phyloP scores from a whole-genome alignment of 2,329 filamentous ascomycete species.

The Xylaria digitata region DNA sequence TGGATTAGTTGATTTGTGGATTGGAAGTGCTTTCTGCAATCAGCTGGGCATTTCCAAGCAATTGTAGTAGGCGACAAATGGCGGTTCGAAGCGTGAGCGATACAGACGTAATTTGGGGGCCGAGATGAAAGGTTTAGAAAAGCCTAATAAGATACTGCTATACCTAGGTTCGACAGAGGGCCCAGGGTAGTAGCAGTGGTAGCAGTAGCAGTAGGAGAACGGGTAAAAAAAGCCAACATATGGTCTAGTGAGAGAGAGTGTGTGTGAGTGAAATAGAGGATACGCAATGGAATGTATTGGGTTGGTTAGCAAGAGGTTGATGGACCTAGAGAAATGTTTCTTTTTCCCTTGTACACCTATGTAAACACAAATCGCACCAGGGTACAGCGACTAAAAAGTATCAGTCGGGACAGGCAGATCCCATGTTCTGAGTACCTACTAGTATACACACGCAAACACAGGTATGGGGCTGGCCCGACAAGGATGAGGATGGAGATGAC shows the following conservation, averaged over 20 bases:
- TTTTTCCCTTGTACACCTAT: constrained; percentile 23
- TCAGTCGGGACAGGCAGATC: constrained; percentile 20
- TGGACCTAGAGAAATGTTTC: constrained; percentile 24
- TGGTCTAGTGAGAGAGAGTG: constrained; percentile 3
- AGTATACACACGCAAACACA: neutral
- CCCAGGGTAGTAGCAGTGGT: neutral
- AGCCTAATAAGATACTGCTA: constrained; percentile 16
- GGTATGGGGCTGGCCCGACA: constrained; percentile 26
- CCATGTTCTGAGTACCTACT: constrained; percentile 28
- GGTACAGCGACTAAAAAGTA: constrained; percentile 23
- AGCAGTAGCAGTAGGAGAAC: constrained; percentile 7
- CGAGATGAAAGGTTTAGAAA: neutral
- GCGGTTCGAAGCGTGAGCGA: constrained; percentile 12
- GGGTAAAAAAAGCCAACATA: constrained; percentile 13
- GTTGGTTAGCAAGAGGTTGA: constrained; percentile 25
- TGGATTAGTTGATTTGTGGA: constrained; percentile 16
- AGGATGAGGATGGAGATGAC: constrained; percentile 29
- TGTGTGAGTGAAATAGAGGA: constrained; percentile 15
- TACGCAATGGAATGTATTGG: constrained; percentile 26
- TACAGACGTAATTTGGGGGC: neutral
- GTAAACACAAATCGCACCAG: constrained; percentile 32
- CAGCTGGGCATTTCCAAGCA: constrained; percentile 50
- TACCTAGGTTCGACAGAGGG: constrained; percentile 1
- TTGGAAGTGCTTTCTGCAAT: constrained; percentile 46
- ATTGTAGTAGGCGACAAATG: constrained; percentile 3